Conservation (phyloP, 2,329 filamentous ascomycete genomes). For the Grosmannia penicillata region DNA sequence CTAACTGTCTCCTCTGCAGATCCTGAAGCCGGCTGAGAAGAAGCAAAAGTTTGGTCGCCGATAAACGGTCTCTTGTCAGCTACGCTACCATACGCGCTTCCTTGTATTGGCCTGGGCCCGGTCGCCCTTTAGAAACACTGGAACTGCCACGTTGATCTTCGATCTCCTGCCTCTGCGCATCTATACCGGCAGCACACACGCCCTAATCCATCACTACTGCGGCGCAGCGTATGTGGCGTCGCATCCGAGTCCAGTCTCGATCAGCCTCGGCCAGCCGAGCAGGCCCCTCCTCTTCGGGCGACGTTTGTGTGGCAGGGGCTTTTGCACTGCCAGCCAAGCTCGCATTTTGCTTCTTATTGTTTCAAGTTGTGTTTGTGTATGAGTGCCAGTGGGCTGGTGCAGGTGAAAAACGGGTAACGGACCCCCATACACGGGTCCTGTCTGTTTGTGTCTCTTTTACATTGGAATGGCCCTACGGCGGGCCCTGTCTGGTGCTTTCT, state of each 20-base stretch:
- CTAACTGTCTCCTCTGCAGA: slow-evolving; percentile 35
- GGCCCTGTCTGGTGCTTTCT: slow-evolving; percentile 1
- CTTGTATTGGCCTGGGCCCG: no score
- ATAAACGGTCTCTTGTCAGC: no score
- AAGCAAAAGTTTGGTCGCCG: no score
- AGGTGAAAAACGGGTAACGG: slow-evolving; percentile 1
- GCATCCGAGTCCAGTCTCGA: neutral
- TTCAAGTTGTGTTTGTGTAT: slow-evolving; percentile 3
- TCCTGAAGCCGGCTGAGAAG: slow-evolving; percentile 99
- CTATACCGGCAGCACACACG: no score
- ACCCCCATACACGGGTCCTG: slow-evolving; percentile 1
- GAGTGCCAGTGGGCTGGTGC: slow-evolving; percentile 3
- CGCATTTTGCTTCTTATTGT: slow-evolving; percentile 2
- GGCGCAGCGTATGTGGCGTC: no score
- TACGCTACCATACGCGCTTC: no score
- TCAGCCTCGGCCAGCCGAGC: slow-evolving; percentile 2
- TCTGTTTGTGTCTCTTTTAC: slow-evolving; percentile 1
- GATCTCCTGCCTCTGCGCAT: no score
- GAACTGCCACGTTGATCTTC: no score
- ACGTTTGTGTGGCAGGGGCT: neutral
- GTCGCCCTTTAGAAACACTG: no score
- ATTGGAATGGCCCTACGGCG: slow-evolving; percentile 5
- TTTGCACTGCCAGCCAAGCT: slow-evolving; percentile 1
- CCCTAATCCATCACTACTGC: no score
- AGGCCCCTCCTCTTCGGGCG: neutral